Conservation (phyloP, 1,284 basidiomycete genomes). For the Tremellales sp. region DNA sequence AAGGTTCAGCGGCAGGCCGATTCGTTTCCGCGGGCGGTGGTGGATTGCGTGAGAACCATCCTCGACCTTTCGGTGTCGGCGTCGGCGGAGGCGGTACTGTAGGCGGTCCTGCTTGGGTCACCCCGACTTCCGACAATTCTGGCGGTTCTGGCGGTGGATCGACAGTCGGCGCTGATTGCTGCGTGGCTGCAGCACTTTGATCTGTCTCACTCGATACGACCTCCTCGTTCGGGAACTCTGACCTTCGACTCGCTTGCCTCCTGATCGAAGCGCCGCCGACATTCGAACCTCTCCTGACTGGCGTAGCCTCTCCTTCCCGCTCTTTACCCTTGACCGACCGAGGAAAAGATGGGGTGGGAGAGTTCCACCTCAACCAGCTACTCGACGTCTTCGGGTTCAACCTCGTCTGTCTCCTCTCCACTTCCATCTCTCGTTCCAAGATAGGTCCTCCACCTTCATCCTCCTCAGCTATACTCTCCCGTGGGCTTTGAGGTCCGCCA, state of each 20-base stretch:
- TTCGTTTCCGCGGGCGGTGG: not conserved
- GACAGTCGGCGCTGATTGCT: too few relatives aligned
- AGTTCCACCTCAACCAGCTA: slow-evolving; percentile 41
- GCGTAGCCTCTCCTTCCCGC: slow-evolving; percentile 4
- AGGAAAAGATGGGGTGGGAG: slow-evolving; percentile 33
- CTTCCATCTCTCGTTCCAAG: not conserved
- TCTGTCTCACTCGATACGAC: too few relatives aligned
- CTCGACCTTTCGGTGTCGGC: not conserved
- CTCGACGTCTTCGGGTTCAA: slow-evolving; percentile 36
- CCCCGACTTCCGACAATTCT: not conserved
- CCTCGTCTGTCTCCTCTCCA: not conserved
- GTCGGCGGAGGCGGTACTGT: not conserved
- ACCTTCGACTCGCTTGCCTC: not conserved
- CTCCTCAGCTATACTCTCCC: slow-evolving; percentile 10
- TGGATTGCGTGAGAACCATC: not conserved
- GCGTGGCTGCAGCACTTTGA: too few relatives aligned
- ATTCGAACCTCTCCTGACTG: not conserved
- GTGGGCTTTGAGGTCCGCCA: slow-evolving; percentile 1
- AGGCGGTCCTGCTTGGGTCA: not conserved
- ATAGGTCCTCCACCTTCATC: slow-evolving; percentile 11
- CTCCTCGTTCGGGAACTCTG: too few relatives aligned
- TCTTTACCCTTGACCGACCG: slow-evolving; percentile 34
- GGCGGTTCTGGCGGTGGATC: too few relatives aligned
- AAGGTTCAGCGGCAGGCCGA: not conserved
- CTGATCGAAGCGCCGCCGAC: not conserved